A percentile compares a stretch with the other conserved stretches of the same genome.
Conservation (phyloP, 2,329 filamentous ascomycete genomes). For the Plectosphaerella sp. region DNA sequence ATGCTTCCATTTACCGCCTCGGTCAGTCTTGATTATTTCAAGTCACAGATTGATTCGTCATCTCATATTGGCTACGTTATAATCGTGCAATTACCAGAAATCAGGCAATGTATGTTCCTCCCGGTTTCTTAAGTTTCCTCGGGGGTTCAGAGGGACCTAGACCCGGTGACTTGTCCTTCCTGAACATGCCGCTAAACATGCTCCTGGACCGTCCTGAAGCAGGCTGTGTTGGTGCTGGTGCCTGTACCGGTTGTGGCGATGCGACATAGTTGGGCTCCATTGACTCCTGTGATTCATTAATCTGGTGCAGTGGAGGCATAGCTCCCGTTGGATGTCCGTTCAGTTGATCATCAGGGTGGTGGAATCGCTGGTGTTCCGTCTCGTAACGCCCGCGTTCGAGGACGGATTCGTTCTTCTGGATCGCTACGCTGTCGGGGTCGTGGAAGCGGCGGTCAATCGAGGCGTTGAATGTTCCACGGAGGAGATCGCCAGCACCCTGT, state of each 20-base stretch:
- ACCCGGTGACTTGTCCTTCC: conserved; percentile 1
- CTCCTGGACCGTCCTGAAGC: background rate
- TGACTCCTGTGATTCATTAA: background rate
- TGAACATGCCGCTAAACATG: conserved; percentile 1
- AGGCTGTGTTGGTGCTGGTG: background rate
- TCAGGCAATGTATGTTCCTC: background rate
- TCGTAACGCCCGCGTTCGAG: conserved; percentile 12
- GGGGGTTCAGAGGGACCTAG: background rate
- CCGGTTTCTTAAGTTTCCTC: conserved; percentile 1
- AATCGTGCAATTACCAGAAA: background rate
- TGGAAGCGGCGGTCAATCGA: conserved; percentile 14
- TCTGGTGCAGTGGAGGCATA: background rate
- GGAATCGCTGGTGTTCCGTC: conserved; percentile 7
- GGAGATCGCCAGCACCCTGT: conserved; percentile 17
- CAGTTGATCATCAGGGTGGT: background rate
- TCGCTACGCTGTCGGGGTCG: conserved; percentile 4
- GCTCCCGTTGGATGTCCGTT: background rate
- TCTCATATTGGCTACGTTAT: background rate
- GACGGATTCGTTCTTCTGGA: conserved; percentile 8
- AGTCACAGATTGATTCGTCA: background rate
- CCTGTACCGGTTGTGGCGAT: background rate
- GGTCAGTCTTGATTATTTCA: background rate
- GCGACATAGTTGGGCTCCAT: background rate
- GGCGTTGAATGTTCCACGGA: conserved; percentile 17
- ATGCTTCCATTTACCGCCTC: too few relatives aligned